phyloP scores from a whole-genome alignment of 2,329 filamentous ascomycete genomes.

The Nemania diffusa region DNA sequence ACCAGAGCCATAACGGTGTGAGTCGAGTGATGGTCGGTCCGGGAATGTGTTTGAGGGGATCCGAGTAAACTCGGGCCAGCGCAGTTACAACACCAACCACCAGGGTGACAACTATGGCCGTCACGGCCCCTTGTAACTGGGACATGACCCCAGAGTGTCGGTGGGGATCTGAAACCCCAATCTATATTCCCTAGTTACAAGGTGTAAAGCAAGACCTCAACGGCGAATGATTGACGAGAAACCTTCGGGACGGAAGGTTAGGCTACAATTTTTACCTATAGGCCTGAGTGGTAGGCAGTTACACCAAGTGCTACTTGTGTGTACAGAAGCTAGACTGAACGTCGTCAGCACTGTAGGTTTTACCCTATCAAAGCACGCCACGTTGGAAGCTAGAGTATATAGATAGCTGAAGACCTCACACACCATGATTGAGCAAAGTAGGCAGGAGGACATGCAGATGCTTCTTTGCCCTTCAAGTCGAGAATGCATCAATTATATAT shows the following conservation, averaged over 20 bases:
- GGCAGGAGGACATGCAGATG: background rate
- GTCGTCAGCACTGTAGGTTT: background rate
- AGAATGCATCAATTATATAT: background rate
- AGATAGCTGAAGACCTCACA: too few relatives aligned
- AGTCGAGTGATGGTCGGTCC: background rate
- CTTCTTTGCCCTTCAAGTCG: background rate
- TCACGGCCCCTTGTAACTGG: background rate
- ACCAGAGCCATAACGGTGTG: constrained; percentile 13
- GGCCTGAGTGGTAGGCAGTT: too few relatives aligned
- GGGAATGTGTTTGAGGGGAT: constrained; percentile 5
- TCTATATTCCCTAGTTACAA: background rate
- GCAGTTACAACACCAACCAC: background rate
- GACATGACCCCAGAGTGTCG: background rate
- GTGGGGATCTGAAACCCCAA: background rate
- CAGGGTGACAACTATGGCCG: background rate
- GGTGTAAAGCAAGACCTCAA: background rate
- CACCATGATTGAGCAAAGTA: background rate
- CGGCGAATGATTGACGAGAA: background rate
- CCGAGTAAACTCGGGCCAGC: background rate
- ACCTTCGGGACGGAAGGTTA: background rate
- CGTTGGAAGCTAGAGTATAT: background rate
- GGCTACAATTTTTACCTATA: background rate
- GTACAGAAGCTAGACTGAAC: background rate
- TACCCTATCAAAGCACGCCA: constrained; percentile 6
- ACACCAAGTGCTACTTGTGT: background rate